A percentile compares a stretch with the other conserved stretches of the same genome.
phyloP scores from a whole-genome alignment of 2,329 filamentous ascomycete genomes.

The Cladosporium sp. region DNA sequence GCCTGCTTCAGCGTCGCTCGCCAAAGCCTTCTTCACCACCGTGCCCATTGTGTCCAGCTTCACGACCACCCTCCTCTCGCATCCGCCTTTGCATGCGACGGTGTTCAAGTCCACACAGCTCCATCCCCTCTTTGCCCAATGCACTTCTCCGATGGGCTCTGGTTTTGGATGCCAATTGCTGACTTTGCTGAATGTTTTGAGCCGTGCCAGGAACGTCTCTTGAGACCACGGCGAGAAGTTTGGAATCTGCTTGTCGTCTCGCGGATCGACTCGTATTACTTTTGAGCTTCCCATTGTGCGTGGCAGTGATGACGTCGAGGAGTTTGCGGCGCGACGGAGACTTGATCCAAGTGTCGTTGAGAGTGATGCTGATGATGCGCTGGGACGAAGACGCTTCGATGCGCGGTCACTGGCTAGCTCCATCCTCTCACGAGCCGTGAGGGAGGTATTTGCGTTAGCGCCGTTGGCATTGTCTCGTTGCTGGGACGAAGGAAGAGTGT shows the following conservation, averaged over 20 bases:
- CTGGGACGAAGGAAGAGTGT: slow-evolving; percentile 30
- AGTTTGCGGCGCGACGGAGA: slow-evolving; percentile 9
- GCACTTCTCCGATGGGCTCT: slow-evolving; percentile 75
- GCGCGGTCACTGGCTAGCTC: slow-evolving; percentile 23
- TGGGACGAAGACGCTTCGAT: slow-evolving; percentile 28
- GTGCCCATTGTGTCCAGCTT: slow-evolving; percentile 59
- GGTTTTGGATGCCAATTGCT: slow-evolving; percentile 94
- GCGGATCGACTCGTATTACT: slow-evolving; percentile 10
- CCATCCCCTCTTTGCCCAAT: slow-evolving; percentile 95
- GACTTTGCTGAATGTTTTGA: slow-evolving; percentile 85
- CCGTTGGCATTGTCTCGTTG: slow-evolving; percentile 32
- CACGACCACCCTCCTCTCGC: slow-evolving; percentile 77
- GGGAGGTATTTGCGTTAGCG: slow-evolving; percentile 29
- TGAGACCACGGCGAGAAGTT: slow-evolving; percentile 86
- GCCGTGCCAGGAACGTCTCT: slow-evolving; percentile 69
- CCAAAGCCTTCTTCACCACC: slow-evolving; percentile 2
- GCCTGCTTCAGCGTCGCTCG: slow-evolving; percentile 18
- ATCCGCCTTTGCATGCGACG: slow-evolving; percentile 75
- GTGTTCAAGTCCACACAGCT: slow-evolving; percentile 76
- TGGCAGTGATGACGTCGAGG: slow-evolving; percentile 21
- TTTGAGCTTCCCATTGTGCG: slow-evolving; percentile 28
- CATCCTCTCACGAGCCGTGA: slow-evolving; percentile 22
- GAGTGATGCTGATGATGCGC: slow-evolving; percentile 24
- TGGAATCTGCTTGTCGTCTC: slow-evolving; percentile 36
- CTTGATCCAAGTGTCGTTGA: slow-evolving; percentile 12